Base-by-base conservation (phyloP, 345 rosid genomes). In the Heritiera littoralis region DNA sequence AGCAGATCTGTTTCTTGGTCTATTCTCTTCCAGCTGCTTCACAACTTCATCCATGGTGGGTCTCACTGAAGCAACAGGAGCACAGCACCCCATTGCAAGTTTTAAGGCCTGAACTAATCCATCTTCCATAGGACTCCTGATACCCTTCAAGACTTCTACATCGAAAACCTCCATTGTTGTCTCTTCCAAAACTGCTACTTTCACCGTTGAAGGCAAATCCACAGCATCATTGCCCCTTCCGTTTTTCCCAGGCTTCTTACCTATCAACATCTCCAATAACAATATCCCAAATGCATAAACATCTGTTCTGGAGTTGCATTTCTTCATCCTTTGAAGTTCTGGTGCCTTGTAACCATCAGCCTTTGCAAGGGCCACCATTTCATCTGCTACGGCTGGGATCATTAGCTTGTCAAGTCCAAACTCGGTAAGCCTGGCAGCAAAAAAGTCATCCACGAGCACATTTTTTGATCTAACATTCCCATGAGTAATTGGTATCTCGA, bases 1-100 rank as follows among this genome's bases (percentile, higher is more conserved):
- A 9, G 99, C 98, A 5, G 99, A 95, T 86, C 96, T 81, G 86
- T 95, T 95, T 85, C 99, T 88, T 3, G 99, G 99, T 81, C 99
- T 89, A 75, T 93, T 93, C 81, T 95, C 98, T 63, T 95, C 99
- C 83, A 95, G 79, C 82, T 91, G 99, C 89, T 90, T 93, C 74
- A 95, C 96, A 43, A 96, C 98, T 78, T 96, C 99, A 70, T 96
- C 98, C 97, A 94, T 96, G 54, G 97, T 78, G 0, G 99, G 99
- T 81, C 99, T 85, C 28, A 96, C 98, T 0, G 97, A 78, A 56
- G 97, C 88, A 66, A 92, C 99, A 0, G 99, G 99, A 30, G 99
- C 97, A 74, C 99, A 96, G 43, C 99, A 96, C 46, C 99, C 99
- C 99, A 96, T 96, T 2, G 98, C 98, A 9, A 96, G 92, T 84